phyloP scores from a whole-genome alignment of 2,329 filamentous ascomycete species.

The Chaetomiaceae sp. region DNA sequence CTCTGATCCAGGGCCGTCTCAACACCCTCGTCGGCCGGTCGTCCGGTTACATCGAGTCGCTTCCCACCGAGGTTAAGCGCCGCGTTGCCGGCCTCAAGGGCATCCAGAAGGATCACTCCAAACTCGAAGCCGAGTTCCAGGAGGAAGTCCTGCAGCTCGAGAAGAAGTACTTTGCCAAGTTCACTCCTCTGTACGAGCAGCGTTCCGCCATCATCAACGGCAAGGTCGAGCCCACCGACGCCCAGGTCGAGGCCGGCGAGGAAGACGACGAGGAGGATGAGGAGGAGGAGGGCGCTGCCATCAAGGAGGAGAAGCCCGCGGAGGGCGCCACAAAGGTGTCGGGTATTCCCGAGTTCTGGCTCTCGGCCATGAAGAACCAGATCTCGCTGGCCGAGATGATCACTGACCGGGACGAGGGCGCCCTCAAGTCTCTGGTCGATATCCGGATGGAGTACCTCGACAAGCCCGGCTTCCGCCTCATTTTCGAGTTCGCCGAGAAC shows the following conservation, averaged over 20 bases:
- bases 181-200: conserved; percentile 94
- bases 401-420: conserved; percentile 92
- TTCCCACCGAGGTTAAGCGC: conserved; percentile 82
- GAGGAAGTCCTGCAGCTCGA: conserved; percentile 96
- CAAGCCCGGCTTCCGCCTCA: conserved; percentile 94
- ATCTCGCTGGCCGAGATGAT: conserved; percentile 97
- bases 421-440: conserved; percentile 82
- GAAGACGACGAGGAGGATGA: conserved; percentile 65
- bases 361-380: conserved; percentile 99
- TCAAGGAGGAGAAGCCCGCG: conserved; percentile 56
- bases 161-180: conserved; percentile 99
- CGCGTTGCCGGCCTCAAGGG: conserved; percentile 95
- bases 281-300: conserved; percentile 45
- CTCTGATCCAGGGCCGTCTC: conserved; percentile 97
- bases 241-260: conserved; percentile 83
- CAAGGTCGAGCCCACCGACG: conserved; percentile 74
- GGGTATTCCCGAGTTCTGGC: conserved; percentile 98
- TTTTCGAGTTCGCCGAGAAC: conserved; percentile 95
- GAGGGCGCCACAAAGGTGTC: conserved; percentile 48
- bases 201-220: conserved; percentile 92
- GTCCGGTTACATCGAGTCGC: conserved; percentile 95
- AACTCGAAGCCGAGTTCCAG: conserved; percentile 97
- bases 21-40: conserved; percentile 89
- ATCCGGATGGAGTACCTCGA: conserved; percentile 99
- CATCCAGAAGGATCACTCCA: conserved; percentile 97